A percentile compares a stretch with the other conserved stretches of the same genome.
Evolutionary conservation across 148 eudicot genomes (phyloP).

Genomic region (Rhododendron molle): DNA sequence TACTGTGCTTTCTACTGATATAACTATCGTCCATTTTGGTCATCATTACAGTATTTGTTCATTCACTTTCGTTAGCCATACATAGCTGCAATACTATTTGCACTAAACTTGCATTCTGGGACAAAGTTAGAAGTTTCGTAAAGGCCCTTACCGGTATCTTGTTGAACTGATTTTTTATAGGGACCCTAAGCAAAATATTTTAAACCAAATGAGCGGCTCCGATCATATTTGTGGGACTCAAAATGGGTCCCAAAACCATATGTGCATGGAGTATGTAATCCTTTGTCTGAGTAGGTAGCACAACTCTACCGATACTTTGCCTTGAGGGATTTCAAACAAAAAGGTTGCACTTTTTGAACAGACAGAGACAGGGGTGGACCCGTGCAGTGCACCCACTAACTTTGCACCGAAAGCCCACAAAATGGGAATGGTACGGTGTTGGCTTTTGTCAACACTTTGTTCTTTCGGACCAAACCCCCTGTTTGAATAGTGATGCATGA

Average conservation of each 20-base stretch:
- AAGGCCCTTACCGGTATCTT: too few relatives aligned
- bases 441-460: background rate
- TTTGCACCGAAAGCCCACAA: constrained; percentile 4
- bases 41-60: background rate
- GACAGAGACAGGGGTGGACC: background rate
- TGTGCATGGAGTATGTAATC: too few relatives aligned
- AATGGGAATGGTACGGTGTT: background rate
- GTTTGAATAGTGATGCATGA: background rate
- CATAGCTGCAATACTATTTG: too few relatives aligned
- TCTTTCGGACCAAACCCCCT: background rate
- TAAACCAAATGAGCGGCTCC: too few relatives aligned
- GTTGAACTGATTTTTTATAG: too few relatives aligned
- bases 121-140: too few relatives aligned
- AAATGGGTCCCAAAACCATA: too few relatives aligned
- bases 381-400: background rate
- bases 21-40: background rate
- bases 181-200: too few relatives aligned
- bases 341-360: background rate
- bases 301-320: background rate
- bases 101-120: too few relatives aligned
- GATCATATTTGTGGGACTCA: too few relatives aligned
- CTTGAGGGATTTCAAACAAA: background rate
- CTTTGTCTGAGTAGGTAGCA: too few relatives aligned
- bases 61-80: background rate
- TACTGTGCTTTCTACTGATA: background rate